Percentiles rank a stretch among this genome's conserved stretches.
Conservation (phyloP, 23 red algal species). For the Agarophyton chilense region DNA sequence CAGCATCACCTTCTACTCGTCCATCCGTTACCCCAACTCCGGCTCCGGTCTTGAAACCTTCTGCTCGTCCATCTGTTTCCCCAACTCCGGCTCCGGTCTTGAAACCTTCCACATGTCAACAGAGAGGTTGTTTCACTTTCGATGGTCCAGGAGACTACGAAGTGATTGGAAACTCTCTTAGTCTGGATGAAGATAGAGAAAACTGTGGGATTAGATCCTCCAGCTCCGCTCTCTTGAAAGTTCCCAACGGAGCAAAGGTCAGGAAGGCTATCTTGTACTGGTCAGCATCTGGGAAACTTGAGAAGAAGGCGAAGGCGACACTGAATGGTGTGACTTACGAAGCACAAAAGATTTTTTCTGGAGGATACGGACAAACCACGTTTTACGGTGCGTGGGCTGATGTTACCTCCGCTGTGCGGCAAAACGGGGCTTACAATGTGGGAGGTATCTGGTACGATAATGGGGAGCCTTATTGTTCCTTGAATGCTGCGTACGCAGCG, state of each 20-base stretch:
- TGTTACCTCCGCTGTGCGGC: constrained; percentile 9
- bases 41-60: not conserved
- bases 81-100: not conserved
- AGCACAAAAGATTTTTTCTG: constrained; percentile 1
- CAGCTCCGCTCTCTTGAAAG: not conserved
- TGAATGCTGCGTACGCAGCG: constrained; percentile 16
- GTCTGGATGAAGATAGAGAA: constrained; percentile 30
- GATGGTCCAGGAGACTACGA: constrained; percentile 36
- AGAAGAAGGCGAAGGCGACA: not conserved
- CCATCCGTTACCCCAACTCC: not conserved
- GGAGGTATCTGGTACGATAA: constrained; percentile 32
- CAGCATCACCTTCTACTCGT: not conserved
- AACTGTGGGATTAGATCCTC: constrained; percentile 1
- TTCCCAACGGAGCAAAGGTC: not conserved
- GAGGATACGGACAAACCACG: not conserved
- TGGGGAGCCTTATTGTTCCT: not conserved
- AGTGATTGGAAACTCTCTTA: constrained; percentile 28
- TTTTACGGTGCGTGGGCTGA: constrained; percentile 35
- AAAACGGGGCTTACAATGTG: constrained; percentile 11
- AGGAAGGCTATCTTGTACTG: constrained; percentile 41
- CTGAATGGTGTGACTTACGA: not conserved
- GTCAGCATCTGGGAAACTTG: constrained; percentile 26
- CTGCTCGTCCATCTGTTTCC: not conserved
- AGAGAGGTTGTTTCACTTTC: constrained; percentile 6
- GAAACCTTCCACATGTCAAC: constrained; percentile 10